phyloP scores from a whole-genome alignment of 441 rosid species.

The Iberis amara region DNA sequence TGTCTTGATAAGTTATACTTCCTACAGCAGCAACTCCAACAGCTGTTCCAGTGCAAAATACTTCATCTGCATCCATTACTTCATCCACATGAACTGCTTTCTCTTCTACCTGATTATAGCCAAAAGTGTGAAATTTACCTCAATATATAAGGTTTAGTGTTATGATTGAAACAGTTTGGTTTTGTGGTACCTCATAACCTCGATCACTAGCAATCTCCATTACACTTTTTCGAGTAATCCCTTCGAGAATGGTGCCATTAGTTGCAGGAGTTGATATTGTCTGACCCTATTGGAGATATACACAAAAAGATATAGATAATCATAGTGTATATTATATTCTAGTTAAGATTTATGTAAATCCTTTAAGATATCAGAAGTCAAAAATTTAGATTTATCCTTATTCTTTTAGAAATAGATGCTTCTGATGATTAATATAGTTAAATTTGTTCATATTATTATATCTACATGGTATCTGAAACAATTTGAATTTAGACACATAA shows the following conservation, averaged over 20 bases:
- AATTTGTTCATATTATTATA: no score
- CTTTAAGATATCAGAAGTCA: no score
- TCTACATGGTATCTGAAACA: no score
- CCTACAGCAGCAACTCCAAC: slow-evolving; percentile 78
- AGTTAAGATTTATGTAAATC: no score
- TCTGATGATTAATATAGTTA: no score
- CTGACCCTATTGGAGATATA: slow-evolving; percentile 40
- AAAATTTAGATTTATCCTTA: no score
- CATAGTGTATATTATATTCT: no score
- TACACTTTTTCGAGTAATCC: slow-evolving; percentile 78
- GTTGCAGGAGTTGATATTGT: slow-evolving; percentile 65
- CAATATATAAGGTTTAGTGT: no score
- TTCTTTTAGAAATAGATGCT: no score
- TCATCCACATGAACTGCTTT: slow-evolving; percentile 56
- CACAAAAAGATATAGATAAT: no score
- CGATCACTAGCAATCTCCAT: slow-evolving; percentile 66
- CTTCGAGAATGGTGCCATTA: slow-evolving; percentile 69
- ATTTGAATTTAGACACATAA: no score
- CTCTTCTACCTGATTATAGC: slow-evolving; percentile 55
- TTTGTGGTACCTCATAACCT: slow-evolving; percentile 55
- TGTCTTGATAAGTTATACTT: slow-evolving; percentile 51
- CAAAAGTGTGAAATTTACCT: background rate
- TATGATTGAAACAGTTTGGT: background rate
- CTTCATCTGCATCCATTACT: slow-evolving; percentile 67
- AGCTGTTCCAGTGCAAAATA: slow-evolving; percentile 90